A percentile compares a stretch with the other conserved stretches of the same genome.
Conservation (phyloP, 768 basidiomycete genomes). For the Tephrocybe sp. region DNA sequence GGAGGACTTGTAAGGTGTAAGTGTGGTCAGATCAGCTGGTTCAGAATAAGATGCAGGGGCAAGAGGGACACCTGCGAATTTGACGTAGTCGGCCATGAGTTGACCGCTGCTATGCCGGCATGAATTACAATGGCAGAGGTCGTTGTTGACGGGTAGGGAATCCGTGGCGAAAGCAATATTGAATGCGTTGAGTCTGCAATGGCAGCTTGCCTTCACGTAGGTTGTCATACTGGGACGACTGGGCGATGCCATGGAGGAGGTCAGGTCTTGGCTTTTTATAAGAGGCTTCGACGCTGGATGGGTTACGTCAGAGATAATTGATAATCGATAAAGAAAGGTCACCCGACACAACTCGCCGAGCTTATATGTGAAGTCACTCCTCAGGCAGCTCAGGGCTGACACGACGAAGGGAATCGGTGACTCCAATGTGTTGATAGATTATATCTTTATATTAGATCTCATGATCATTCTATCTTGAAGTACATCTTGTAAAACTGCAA, state of each 20-base stretch:
- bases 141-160: constrained; percentile 18
- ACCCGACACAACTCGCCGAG: too few species aligned
- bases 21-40: constrained; percentile 14
- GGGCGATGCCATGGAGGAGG: constrained; percentile 6
- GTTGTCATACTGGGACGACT: constrained; percentile 15
- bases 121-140: constrained; percentile 29
- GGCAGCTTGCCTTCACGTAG: constrained; percentile 26
- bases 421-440: too few species aligned
- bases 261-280: too few species aligned
- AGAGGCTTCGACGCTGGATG: too few species aligned
- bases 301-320: too few species aligned
- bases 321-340: too few species aligned
- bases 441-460: too few species aligned
- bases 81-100: constrained; percentile 16
- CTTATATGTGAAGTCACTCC: too few species aligned
- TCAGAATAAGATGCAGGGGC: constrained; percentile 3
- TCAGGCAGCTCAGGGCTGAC: too few species aligned
- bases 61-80: constrained; percentile 15
- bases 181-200: constrained; percentile 24
- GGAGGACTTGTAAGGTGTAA: constrained; percentile 16
- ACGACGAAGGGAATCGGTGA: too few species aligned
- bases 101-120: constrained; percentile 30
- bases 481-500: too few species aligned
- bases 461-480: too few species aligned
- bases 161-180: constrained; percentile 19